Evolutionary conservation across 1,139 yeast genomes (phyloP), one percentile per base, ranked within the genome.

Genomic region (Scheffersomyces segobiensis): DNA sequence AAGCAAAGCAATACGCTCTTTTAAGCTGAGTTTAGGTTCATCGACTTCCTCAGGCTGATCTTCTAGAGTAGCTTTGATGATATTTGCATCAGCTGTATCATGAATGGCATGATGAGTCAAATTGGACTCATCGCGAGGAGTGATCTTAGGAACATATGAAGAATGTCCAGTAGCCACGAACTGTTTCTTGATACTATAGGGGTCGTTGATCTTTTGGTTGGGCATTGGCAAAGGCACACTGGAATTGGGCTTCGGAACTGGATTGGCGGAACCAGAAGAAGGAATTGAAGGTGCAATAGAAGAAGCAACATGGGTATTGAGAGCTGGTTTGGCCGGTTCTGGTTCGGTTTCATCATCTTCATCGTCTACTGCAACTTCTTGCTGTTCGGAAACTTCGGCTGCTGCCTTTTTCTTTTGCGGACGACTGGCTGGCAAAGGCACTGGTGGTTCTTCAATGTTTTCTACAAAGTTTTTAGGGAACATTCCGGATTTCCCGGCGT

Each of bases 401-500:
- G 24, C 42, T 2, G 52, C 53, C n/a, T 26, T 32, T 8, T 51
- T 32, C 10, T 46, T 20, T 8, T 19, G 49, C 49, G 56, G 59
- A 19, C 60, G 59, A 42, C 55, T 53, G 12, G 58, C 48, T 3
- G 65, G 62, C 42, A 32, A 32, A 10, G 42, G 42, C 22, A 61
- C 61, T 10, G 62, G 59, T 5, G 62, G 60, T 22, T 58, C 62
- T 39, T 57, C 54, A 49, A 76, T 58, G 14, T 64, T 52, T 60
- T 86, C 86, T 5, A 95, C 98, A 76, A 91, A 95, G 70, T 87
- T 88, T 71, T 85, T 87, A 7, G 99, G 99, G 66, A 95, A 95
- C 79, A 93, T 88, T 8, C 99, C 99, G 48, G 82, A 72, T 57
- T 77, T 73, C 12, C 83, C 86, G 20, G 75, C 76, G 65, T 82